These are phyloP conservation scores for Eucalyptus tenuipes DNA, from an alignment of 345 rosid species.

Conservation along the genomic window DNA sequence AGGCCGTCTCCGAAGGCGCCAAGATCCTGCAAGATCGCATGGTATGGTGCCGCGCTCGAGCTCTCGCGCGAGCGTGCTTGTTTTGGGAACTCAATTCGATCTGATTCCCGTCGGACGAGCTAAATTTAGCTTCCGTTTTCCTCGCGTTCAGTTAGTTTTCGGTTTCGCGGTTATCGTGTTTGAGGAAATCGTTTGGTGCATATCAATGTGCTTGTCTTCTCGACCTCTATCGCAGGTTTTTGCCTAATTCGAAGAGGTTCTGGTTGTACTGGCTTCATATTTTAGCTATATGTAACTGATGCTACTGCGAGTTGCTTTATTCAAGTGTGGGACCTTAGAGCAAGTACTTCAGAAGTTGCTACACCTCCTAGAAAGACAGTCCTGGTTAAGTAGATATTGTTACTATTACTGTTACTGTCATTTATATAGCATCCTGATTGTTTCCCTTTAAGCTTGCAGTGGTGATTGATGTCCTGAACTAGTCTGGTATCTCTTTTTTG, in stretches of 20 bases:
- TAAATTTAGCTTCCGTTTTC: background rate
- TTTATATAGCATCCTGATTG: background rate
- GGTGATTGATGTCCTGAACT: background rate
- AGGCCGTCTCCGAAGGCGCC: conserved; percentile 95
- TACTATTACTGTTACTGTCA: background rate
- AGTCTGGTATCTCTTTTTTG: background rate
- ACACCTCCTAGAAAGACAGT: background rate
- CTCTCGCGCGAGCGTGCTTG: background rate
- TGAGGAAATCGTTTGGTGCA: background rate
- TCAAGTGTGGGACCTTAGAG: background rate
- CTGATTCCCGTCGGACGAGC: background rate
- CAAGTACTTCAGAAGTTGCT: background rate
- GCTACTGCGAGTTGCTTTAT: background rate
- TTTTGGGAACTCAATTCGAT: background rate
- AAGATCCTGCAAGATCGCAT: conserved; percentile 93
- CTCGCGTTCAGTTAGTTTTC: background rate
- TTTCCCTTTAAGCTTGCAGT: background rate
- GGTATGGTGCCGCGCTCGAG: conserved; percentile 16
- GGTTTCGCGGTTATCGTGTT: background rate
- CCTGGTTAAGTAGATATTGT: background rate
- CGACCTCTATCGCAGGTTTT: background rate
- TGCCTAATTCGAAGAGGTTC: background rate
- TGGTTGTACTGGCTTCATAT: background rate
- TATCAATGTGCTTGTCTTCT: background rate
- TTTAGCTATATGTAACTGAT: background rate